Percentiles rank a stretch among this genome's conserved stretches.
Evolutionary conservation across 257 asterid genomes (phyloP).

Genomic region (Petunia axillaris): DNA sequence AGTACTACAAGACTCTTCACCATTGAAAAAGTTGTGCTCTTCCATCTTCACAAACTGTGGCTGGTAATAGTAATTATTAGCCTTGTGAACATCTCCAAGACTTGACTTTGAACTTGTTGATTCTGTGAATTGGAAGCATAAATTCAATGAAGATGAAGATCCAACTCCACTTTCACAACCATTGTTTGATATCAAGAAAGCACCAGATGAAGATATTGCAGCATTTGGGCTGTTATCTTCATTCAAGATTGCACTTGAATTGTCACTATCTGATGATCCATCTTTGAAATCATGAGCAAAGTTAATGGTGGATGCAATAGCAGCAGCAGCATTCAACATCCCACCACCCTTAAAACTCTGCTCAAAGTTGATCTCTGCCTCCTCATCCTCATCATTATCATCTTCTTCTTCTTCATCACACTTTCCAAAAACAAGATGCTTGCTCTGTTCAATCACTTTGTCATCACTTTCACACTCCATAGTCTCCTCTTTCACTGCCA

Average conservation of each 20-base stretch:
- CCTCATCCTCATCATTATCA: slow-evolving; percentile 34
- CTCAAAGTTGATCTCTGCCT: slow-evolving; percentile 45
- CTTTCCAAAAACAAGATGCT: slow-evolving; percentile 12
- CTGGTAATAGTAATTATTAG: slow-evolving; percentile 15
- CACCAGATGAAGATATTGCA: slow-evolving; percentile 54
- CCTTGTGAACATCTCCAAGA: slow-evolving; percentile 52
- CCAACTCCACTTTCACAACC: slow-evolving; percentile 24
- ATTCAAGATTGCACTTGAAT: slow-evolving; percentile 75
- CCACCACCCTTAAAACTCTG: not conserved
- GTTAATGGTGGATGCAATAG: slow-evolving; percentile 31
- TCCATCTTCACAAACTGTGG: slow-evolving; percentile 26
- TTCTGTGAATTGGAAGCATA: slow-evolving; percentile 37
- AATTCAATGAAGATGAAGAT: slow-evolving; percentile 19
- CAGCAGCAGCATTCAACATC: slow-evolving; percentile 25
- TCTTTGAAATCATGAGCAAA: slow-evolving; percentile 56
- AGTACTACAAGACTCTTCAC: slow-evolving; percentile 75
- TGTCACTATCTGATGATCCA: slow-evolving; percentile 76
- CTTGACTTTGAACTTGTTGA: slow-evolving; percentile 28
- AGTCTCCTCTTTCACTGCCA: slow-evolving; percentile 55
- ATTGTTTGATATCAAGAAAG: slow-evolving; percentile 38
- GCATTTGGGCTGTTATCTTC: slow-evolving; percentile 57
- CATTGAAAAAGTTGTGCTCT: slow-evolving; percentile 62
- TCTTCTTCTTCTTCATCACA: slow-evolving; percentile 38
- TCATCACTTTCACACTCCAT: slow-evolving; percentile 53
- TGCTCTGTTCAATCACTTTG: slow-evolving; percentile 19